Conservation (phyloP, 129 eudicot species). For the Artemisia argyi region DNA sequence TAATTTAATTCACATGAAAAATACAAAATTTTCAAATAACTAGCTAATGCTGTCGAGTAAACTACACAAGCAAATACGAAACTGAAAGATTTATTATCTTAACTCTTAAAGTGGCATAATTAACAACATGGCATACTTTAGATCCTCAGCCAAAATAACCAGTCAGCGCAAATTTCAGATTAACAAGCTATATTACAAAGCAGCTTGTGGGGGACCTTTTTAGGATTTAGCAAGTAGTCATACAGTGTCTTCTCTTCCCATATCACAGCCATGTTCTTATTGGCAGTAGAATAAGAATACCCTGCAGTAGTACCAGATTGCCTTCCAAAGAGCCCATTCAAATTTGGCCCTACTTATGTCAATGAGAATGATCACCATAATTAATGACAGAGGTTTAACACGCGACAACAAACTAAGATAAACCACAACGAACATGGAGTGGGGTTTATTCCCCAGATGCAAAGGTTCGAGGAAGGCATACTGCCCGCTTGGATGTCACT, state of each 20-base stretch:
- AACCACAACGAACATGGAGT: too few species aligned
- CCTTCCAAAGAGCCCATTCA: constrained; percentile 87
- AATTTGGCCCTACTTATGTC: constrained; percentile 62
- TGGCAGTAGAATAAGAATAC: constrained; percentile 79
- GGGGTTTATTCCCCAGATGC: too few species aligned
- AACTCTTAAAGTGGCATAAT: too few species aligned
- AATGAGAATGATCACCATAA: constrained; percentile 3
- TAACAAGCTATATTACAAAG: neutral
- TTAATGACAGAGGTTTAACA: neutral
- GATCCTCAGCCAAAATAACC: too few species aligned
- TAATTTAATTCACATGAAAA: too few species aligned
- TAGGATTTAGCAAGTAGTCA: constrained; percentile 86
- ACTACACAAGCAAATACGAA: too few species aligned
- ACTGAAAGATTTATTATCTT: too few species aligned
- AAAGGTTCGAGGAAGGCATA: too few species aligned
- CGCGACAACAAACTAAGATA: neutral
- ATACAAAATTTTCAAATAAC: too few species aligned
- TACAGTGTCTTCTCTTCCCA: constrained; percentile 83
- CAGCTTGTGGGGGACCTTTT: constrained; percentile 51
- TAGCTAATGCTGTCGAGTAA: too few species aligned
- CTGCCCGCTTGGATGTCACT: too few species aligned
- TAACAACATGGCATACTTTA: too few species aligned
- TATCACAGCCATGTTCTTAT: constrained; percentile 77
- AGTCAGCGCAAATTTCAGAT: neutral
- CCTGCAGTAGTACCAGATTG: constrained; percentile 89